Conservation (phyloP, 192 early-diverging fungal species). For the Coemansia erecta region DNA sequence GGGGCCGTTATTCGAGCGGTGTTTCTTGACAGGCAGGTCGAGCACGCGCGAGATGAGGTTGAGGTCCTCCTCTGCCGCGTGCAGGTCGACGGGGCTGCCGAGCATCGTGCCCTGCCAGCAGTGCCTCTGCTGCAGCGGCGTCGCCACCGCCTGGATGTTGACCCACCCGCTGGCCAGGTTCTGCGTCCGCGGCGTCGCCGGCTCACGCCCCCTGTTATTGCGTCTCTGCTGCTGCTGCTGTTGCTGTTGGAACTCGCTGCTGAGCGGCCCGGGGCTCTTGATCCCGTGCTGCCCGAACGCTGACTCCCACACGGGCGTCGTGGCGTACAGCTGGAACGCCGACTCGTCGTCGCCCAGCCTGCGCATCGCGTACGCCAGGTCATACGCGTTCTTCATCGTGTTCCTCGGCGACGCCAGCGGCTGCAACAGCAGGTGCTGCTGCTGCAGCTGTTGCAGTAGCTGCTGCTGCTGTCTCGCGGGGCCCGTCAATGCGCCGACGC, state of each 20-base stretch:
- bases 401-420: slow-evolving; percentile 56
- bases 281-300: slow-evolving; percentile 51
- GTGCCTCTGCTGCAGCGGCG: slow-evolving; percentile 50
- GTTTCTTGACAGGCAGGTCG: slow-evolving; percentile 48
- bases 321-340: slow-evolving; percentile 39
- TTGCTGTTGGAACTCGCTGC: slow-evolving; percentile 12
- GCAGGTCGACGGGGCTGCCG: slow-evolving; percentile 50
- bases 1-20: slow-evolving; percentile 20
- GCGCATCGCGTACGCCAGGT: slow-evolving; percentile 74
- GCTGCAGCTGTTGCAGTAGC: no score
- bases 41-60: slow-evolving; percentile 48
- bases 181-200: slow-evolving; percentile 31
- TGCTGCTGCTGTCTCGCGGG: slow-evolving; percentile 12
- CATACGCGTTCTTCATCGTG: slow-evolving; percentile 72
- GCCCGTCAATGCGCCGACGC: slow-evolving; percentile 22
- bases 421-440: no score
- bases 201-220: slow-evolving; percentile 22
- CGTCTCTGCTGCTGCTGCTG: no score
- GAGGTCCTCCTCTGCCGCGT: slow-evolving; percentile 47
- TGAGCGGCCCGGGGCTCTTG: slow-evolving; percentile 44
- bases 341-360: slow-evolving; percentile 68
- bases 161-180: slow-evolving; percentile 49
- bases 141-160: slow-evolving; percentile 49
- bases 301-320: slow-evolving; percentile 45
- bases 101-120: slow-evolving; percentile 52